phyloP scores from a whole-genome alignment of 805 yeast genomes.

The Saccharomycopsis vini region DNA sequence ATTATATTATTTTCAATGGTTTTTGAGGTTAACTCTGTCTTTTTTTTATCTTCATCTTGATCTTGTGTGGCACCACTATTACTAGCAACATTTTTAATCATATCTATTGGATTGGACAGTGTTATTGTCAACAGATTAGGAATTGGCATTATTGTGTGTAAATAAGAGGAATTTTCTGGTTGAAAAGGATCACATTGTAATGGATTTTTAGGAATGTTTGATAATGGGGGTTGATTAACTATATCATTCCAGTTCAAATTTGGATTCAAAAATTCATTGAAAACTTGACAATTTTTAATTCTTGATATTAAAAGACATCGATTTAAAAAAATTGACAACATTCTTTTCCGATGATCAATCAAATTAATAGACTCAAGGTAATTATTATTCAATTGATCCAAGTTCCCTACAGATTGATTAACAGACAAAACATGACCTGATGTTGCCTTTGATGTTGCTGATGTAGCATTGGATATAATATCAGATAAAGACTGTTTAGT shows the following conservation, averaged over 20 bases:
- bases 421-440: no score
- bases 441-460: background rate
- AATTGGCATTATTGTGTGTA: constrained; percentile 15
- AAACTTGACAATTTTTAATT: constrained; percentile 51
- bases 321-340: constrained; percentile 69
- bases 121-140: constrained; percentile 9
- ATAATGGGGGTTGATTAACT: constrained; percentile 43
- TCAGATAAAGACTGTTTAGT: constrained; percentile 52
- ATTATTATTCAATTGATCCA: background rate
- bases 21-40: constrained; percentile 8
- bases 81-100: background rate
- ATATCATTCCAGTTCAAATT: constrained; percentile 79
- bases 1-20: constrained; percentile 9
- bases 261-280: constrained; percentile 77
- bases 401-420: background rate
- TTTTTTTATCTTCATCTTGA: constrained; percentile 2
- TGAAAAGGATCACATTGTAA: constrained; percentile 18
- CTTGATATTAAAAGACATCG: constrained; percentile 54
- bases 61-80: constrained; percentile 1
- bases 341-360: constrained; percentile 63
- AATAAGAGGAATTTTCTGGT: constrained; percentile 12
- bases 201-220: constrained; percentile 14
- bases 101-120: background rate
- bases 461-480: constrained; percentile 10
- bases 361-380: constrained; percentile 24